Base-by-base conservation (phyloP, 2,329 filamentous ascomycete genomes). In the Boeremia lycopersici region DNA sequence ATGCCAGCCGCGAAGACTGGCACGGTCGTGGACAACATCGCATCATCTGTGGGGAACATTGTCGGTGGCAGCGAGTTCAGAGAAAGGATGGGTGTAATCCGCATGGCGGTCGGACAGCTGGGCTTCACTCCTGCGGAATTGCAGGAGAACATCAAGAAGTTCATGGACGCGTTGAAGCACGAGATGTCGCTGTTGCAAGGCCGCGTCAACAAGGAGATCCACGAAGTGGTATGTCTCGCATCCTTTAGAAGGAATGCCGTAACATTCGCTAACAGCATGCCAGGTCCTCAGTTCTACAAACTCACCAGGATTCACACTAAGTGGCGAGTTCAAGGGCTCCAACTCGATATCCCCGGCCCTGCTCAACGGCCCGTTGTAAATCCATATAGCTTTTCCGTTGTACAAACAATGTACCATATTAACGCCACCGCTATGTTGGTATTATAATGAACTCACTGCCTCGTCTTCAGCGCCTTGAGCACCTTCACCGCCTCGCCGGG, bases 1-100 rank as follows among this genome's bases (percentile, higher is more conserved):
- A 98, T 99, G 95, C 95, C 95, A 6, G 96, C 86, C 73, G 79
- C 84, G 56, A 96, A 96, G 81, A 86, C 86, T 59, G 92, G 91
- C 61, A 98, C 95, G 0, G 89, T 99, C 51, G 91, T 96, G 23
- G 88, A 84, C 70, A 89, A 96, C 72, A 84, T 96, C 13, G 83
- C 83, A 48, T 76, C 81, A n/a, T 83, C 87, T 30, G 89, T 99
- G 68, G 85, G 84, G 67, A 90, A 93, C 63, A 86, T 96, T 76
- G 86, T 91, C 12, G 92, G 93, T 58, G 91, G 88, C 48, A 90
- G 88, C 48, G 87, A 93, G 64, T 99, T 96, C 78, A 86, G 91
- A 71, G 95, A 99, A 79, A 84, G 89, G 63, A 77, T 87, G 62
- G 95, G 92, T 13, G 90, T 95, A 28, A 85, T 99, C 50, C 84